These are phyloP conservation scores for Aspergillus haitiensis DNA, from an alignment of 495 filamentous ascomycete genomes.

Conservation along the genomic window DNA sequence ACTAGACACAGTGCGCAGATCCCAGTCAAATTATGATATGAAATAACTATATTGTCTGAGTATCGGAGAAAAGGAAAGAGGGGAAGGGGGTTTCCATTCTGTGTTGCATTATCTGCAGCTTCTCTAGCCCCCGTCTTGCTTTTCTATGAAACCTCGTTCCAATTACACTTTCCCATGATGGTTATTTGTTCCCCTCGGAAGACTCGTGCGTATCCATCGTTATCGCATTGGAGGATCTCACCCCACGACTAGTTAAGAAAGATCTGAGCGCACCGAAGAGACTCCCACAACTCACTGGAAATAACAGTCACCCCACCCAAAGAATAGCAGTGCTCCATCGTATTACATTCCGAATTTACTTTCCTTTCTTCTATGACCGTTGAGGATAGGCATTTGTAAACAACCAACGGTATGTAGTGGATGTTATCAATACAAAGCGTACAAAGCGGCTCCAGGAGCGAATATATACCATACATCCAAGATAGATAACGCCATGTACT, in stretches of 20 bases:
- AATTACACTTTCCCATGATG: not conserved
- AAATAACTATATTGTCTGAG: not conserved
- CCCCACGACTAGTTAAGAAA: not conserved
- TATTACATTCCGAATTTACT: too few species aligned
- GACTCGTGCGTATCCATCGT: constrained; percentile 8
- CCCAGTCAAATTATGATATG: not conserved
- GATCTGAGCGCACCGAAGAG: constrained; percentile 7
- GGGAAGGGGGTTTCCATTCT: too few species aligned
- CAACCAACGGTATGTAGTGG: too few species aligned
- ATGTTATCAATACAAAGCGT: too few species aligned
- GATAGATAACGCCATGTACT: too few species aligned
- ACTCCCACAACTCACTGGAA: not conserved
- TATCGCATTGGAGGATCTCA: constrained; percentile 14
- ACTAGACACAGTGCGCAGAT: not conserved
- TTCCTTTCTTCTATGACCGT: too few species aligned
- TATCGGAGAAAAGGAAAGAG: not conserved
- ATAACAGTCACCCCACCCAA: too few species aligned
- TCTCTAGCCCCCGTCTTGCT: not conserved
- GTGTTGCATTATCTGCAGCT: not conserved
- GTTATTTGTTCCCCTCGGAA: not conserved
- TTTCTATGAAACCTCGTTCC: not conserved
- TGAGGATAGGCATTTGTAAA: too few species aligned
- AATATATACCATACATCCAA: too few species aligned
- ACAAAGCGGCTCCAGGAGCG: too few species aligned
- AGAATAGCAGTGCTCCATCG: too few species aligned